Base-by-base conservation (phyloP, 805 yeast genomes). In the Ogataea trehalophila region DNA sequence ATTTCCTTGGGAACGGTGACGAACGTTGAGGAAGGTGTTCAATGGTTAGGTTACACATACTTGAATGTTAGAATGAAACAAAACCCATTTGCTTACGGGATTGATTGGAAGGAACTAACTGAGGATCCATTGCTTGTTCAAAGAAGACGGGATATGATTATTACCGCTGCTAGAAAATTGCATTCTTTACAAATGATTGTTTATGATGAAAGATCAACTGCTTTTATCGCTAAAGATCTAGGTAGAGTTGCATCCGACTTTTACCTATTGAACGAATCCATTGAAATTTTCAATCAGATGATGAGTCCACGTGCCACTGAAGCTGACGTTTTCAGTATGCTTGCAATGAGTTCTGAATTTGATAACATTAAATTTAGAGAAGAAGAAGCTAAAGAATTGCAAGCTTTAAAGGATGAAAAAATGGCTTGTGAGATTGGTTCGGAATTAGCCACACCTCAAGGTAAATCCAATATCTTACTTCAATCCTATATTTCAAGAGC, bases 41-140 rank as follows among this genome's bases (percentile, higher is more conserved):
- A 84, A 53, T 94, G 99, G 99, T 72, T 94, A n/a, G 98, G 99
- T 4, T 94, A 95, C 58, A 94, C 99, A 0, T 94, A 94, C 61
- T 74, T 94, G 78, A 84, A 80, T 69, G 97, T 92, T 3, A 73
- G 99, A 48, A 94, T 94, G 99, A 80, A 85, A 49, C 87, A 89
- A 61, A 92, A 90, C 54, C 99, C 99, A 2, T 83, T 90, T 61
- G 84, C 86, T 0, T 94, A 94, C 61, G 99, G 96, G 26, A 80
- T 95, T 41, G 88, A 81, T 41, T 90, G 96, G 94, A 79, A 79
- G 52, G 96, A 89, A 53, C 62, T 95, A 1, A 79, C 80, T 22
- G 83, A 83, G 17, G 99, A 94, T 64, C 96, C 96, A 0, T 75
- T 81, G 54, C 70, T 94, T 36, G 80, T 83, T 43, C 84, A 80